phyloP scores from a whole-genome alignment of 169 alveolate genomes.

The Babesia divergens region DNA sequence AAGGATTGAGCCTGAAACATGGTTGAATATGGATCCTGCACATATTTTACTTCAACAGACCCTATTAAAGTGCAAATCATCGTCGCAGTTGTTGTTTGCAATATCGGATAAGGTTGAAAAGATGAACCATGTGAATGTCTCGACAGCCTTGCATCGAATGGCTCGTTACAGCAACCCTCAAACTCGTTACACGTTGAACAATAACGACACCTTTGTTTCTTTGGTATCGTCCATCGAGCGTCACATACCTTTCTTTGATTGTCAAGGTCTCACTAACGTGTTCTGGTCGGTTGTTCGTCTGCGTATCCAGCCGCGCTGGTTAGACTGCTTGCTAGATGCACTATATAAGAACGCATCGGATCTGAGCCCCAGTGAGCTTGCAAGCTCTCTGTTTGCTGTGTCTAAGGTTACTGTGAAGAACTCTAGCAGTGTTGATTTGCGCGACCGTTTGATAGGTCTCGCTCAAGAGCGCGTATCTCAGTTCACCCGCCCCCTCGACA shows the following conservation, averaged over 20 bases:
- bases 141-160: slow-evolving; percentile 61
- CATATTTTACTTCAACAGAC: slow-evolving; percentile 56
- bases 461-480: slow-evolving; percentile 41
- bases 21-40: slow-evolving; percentile 65
- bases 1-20: slow-evolving; percentile 61
- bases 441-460: slow-evolving; percentile 30
- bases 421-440: slow-evolving; percentile 26
- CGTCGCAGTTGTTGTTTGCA: slow-evolving; percentile 34
- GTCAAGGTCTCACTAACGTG: slow-evolving; percentile 60
- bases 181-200: slow-evolving; percentile 26
- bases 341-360: slow-evolving; percentile 17
- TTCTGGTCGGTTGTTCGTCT: slow-evolving; percentile 54
- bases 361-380: slow-evolving; percentile 42
- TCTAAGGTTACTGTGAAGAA: slow-evolving; percentile 36
- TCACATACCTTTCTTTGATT: slow-evolving; percentile 26
- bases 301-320: slow-evolving; percentile 56
- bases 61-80: slow-evolving; percentile 29
- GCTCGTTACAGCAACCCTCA: slow-evolving; percentile 45
- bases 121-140: slow-evolving; percentile 47
- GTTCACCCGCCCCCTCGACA: slow-evolving; percentile 51
- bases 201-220: slow-evolving; percentile 28
- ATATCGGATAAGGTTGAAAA: slow-evolving; percentile 34
- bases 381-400: slow-evolving; percentile 41
- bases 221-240: slow-evolving; percentile 19
- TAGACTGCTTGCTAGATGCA: slow-evolving; percentile 23